Conservation (phyloP, 2,329 filamentous ascomycete species). For the Zasmidium angulare region DNA sequence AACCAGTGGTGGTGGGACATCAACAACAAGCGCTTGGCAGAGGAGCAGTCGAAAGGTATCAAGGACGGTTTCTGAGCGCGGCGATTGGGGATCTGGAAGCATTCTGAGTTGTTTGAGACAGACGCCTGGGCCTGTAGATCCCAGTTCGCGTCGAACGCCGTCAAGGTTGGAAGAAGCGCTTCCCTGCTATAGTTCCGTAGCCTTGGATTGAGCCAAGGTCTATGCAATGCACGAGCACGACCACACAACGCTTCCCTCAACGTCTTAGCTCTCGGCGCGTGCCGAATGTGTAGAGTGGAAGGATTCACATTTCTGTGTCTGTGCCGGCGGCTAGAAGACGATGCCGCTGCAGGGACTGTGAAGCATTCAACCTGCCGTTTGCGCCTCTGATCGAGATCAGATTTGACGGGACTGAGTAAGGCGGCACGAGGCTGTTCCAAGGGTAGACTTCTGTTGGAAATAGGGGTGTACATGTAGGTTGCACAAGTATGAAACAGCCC, state of each 20-base stretch:
- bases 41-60: conserved; percentile 51
- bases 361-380: neutral
- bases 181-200: neutral
- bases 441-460: too few species aligned
- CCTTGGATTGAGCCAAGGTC: neutral
- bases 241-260: too few species aligned
- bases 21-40: conserved; percentile 49
- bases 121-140: neutral
- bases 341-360: neutral
- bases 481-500: too few species aligned
- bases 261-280: neutral
- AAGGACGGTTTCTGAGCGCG: conserved; percentile 52
- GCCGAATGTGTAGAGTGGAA: neutral
- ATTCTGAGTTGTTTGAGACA: neutral
- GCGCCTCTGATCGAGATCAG: neutral
- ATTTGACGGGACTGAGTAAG: too few species aligned
- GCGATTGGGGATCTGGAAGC: neutral
- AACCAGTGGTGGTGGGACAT: conserved; percentile 60
- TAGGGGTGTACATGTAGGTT: too few species aligned
- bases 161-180: neutral
- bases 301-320: neutral
- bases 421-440: too few species aligned
- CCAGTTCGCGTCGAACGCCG: neutral
- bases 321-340: neutral
- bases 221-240: neutral